A percentile compares a stretch with the other conserved stretches of the same genome.
phyloP scores from a whole-genome alignment of 2,329 filamentous ascomycete genomes.

The Zymoseptoria brevis region DNA sequence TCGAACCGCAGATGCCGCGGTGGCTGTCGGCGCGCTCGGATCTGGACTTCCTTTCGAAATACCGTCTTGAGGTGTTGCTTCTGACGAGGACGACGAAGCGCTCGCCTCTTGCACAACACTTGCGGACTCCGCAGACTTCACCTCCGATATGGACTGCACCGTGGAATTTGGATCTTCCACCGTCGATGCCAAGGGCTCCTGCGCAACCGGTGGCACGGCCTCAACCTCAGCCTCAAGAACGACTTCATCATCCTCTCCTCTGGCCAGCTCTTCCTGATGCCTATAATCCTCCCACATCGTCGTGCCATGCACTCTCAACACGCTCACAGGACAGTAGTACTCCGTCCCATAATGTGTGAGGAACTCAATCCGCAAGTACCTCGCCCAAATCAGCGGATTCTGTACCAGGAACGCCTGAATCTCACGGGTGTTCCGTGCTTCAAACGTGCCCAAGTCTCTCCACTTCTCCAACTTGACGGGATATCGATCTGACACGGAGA shows the following conservation, averaged over 20 bases:
- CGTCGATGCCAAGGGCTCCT: constrained; percentile 10
- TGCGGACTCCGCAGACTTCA: not conserved
- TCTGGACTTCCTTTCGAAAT: not conserved
- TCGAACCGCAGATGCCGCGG: not conserved
- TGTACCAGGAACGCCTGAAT: constrained; percentile 92
- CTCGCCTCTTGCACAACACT: not conserved
- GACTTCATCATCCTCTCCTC: constrained; percentile 41
- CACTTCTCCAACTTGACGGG: constrained; percentile 88
- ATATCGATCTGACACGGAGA: constrained; percentile 91
- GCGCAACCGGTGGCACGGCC: constrained; percentile 8
- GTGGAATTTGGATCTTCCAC: constrained; percentile 7
- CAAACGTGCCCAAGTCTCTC: constrained; percentile 79
- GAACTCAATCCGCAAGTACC: constrained; percentile 87
- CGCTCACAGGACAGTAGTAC: constrained; percentile 87
- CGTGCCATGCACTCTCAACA: constrained; percentile 85
- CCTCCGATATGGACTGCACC: constrained; percentile 3
- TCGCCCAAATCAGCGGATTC: constrained; percentile 90
- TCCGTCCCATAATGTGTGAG: constrained; percentile 91
- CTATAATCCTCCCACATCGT: constrained; percentile 92
- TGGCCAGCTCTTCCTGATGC: constrained; percentile 66
- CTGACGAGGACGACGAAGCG: not conserved
- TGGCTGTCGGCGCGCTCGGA: not conserved
- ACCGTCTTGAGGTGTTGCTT: not conserved
- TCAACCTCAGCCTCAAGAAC: constrained; percentile 11
- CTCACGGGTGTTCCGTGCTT: constrained; percentile 84